phyloP scores from a whole-genome alignment of 768 basidiomycete genomes.

The Mycena filopes region DNA sequence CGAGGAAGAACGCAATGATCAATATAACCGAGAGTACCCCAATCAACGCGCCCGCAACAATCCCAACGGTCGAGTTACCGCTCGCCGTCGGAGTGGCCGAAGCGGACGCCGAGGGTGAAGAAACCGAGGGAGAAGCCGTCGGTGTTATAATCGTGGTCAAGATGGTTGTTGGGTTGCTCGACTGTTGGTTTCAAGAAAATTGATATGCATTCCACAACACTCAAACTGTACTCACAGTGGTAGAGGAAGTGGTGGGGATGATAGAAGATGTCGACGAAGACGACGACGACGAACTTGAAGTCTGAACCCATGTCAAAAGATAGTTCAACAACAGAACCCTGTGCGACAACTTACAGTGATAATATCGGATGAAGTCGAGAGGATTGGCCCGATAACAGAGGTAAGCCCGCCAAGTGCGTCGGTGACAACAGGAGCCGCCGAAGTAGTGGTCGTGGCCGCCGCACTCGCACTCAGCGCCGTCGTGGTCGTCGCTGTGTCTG shows the following conservation, averaged over 20 bases:
- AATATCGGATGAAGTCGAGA: background rate
- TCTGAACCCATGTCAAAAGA: background rate
- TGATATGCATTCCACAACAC: background rate
- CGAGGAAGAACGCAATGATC: conserved; percentile 28
- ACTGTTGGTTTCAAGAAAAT: background rate
- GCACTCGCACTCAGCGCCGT: background rate
- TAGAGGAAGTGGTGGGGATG: background rate
- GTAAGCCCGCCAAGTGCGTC: background rate
- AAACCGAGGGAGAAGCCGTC: background rate
- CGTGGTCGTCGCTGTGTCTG: background rate
- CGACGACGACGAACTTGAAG: background rate
- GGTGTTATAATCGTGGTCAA: background rate
- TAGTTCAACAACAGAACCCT: background rate
- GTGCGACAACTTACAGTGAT: background rate
- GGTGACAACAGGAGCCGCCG: background rate
- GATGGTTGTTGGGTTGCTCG: background rate
- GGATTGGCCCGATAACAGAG: conserved; percentile 1
- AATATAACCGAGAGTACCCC: conserved; percentile 2
- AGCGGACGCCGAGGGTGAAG: conserved; percentile 10
- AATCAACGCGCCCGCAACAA: conserved; percentile 10
- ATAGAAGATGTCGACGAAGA: background rate
- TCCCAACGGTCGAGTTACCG: conserved; percentile 12
- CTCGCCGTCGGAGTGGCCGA: background rate
- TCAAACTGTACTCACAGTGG: background rate
- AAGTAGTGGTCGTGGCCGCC: background rate